Percentiles rank a stretch among this genome's conserved stretches.
These are phyloP conservation scores for Aspergillus chevalieri DNA, from an alignment of 2,329 filamentous ascomycete species.

Conservation along the genomic window DNA sequence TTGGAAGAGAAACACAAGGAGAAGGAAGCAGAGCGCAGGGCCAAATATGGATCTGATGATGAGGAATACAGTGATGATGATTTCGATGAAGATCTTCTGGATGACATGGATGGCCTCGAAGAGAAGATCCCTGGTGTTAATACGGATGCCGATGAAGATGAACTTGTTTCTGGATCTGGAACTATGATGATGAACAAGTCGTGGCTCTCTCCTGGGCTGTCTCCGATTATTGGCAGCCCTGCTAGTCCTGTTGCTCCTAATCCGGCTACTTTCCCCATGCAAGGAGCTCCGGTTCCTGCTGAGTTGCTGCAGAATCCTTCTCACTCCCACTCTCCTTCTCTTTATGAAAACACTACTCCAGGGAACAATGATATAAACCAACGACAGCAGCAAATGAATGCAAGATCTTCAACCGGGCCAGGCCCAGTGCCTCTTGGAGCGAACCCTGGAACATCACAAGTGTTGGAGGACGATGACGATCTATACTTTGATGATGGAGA, in stretches of 20 bases:
- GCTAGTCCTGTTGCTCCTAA: constrained; percentile 19
- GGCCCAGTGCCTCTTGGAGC: neutral
- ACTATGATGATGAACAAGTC: constrained; percentile 22
- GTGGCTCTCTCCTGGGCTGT: constrained; percentile 30
- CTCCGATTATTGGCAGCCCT: constrained; percentile 31
- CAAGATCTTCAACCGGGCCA: neutral
- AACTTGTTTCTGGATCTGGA: constrained; percentile 24
- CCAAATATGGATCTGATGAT: constrained; percentile 23
- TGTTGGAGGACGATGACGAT: constrained; percentile 28
- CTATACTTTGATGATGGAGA: constrained; percentile 45
- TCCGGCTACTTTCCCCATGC: constrained; percentile 1
- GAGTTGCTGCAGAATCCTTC: neutral
- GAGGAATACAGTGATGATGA: constrained; percentile 37
- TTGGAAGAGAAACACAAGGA: constrained; percentile 58
- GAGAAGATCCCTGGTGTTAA: constrained; percentile 46
- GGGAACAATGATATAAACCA: neutral
- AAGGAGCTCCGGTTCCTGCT: neutral
- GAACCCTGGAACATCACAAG: constrained; percentile 4
- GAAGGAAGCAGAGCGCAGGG: constrained; percentile 42
- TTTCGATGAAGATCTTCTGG: constrained; percentile 39
- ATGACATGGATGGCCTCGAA: constrained; percentile 41
- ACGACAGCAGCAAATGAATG: neutral
- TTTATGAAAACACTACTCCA: neutral
- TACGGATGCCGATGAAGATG: constrained; percentile 38
- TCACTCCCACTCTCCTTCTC: constrained; percentile 1